These are phyloP conservation scores for Phoma sp. DNA, from an alignment of 2,329 filamentous ascomycete genomes.

Conservation along the genomic window DNA sequence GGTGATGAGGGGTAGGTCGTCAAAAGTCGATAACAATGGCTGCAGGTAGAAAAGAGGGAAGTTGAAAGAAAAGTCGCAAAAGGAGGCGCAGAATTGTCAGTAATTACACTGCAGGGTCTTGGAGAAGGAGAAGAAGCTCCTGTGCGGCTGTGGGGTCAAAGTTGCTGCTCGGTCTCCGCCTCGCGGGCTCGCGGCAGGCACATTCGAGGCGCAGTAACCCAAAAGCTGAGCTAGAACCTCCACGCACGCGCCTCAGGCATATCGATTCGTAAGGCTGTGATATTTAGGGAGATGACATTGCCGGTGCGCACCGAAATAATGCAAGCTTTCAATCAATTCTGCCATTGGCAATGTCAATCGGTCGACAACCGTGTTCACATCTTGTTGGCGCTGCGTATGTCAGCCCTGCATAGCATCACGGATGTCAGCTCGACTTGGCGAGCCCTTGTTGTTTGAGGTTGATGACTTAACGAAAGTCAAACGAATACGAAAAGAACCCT, in stretches of 20 bases:
- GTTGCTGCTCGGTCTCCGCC: slow-evolving; percentile 34
- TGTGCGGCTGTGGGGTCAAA: slow-evolving; percentile 37
- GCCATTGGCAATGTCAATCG: too few species aligned
- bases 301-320: slow-evolving; percentile 2
- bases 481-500: slow-evolving; percentile 14
- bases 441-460: slow-evolving; percentile 4
- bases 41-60: slow-evolving; percentile 20
- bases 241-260: slow-evolving; percentile 14
- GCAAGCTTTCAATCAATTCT: neutral
- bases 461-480: slow-evolving; percentile 6
- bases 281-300: slow-evolving; percentile 15
- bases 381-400: slow-evolving; percentile 1
- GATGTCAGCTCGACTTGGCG: slow-evolving; percentile 2
- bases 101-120: slow-evolving; percentile 27
- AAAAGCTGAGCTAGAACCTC: too few species aligned
- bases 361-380: neutral
- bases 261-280: slow-evolving; percentile 20
- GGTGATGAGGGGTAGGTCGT: slow-evolving; percentile 41
- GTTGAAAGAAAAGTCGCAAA: slow-evolving; percentile 20
- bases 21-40: slow-evolving; percentile 30
- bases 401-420: neutral
- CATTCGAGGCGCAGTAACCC: slow-evolving; percentile 30
- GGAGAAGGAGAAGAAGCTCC: slow-evolving; percentile 27
- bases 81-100: slow-evolving; percentile 27
- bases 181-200: slow-evolving; percentile 30